Percentiles rank a stretch among this genome's conserved stretches.
These are phyloP conservation scores for Saccharomycopsis javanensis DNA, from an alignment of 805 yeast species.

Conservation along the genomic window DNA sequence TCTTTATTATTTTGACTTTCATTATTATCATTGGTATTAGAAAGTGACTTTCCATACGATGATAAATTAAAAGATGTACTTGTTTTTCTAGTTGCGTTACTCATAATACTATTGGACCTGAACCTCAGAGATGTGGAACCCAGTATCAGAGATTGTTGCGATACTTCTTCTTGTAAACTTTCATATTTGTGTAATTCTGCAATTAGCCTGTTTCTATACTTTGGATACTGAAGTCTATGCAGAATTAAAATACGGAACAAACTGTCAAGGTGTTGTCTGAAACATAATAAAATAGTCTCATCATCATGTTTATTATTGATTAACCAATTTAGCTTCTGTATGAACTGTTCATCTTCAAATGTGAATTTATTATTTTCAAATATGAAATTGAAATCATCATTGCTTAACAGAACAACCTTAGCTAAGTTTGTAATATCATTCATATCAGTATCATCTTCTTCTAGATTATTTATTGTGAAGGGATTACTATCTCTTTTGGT, in stretches of 20 bases:
- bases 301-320: constrained; percentile 39
- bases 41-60: neutral
- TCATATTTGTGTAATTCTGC: neutral
- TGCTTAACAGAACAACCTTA: neutral
- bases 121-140: neutral
- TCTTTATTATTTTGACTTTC: neutral
- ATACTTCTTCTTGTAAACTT: neutral
- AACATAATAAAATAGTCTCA: constrained; percentile 35
- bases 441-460: neutral
- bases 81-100: neutral
- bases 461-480: neutral
- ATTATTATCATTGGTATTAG: neutral
- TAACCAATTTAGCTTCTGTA: constrained; percentile 34
- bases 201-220: neutral
- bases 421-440: neutral
- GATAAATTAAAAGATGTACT: neutral
- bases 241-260: constrained; percentile 21
- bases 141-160: neutral
- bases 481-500: neutral
- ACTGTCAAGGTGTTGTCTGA: constrained; percentile 37
- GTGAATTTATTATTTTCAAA: constrained; percentile 27
- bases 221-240: constrained; percentile 1
- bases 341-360: constrained; percentile 36
- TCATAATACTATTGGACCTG: neutral
- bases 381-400: neutral